These are phyloP conservation scores for Geoglossum glabrum DNA, from an alignment of 495 filamentous ascomycete genomes.

Conservation along the genomic window DNA sequence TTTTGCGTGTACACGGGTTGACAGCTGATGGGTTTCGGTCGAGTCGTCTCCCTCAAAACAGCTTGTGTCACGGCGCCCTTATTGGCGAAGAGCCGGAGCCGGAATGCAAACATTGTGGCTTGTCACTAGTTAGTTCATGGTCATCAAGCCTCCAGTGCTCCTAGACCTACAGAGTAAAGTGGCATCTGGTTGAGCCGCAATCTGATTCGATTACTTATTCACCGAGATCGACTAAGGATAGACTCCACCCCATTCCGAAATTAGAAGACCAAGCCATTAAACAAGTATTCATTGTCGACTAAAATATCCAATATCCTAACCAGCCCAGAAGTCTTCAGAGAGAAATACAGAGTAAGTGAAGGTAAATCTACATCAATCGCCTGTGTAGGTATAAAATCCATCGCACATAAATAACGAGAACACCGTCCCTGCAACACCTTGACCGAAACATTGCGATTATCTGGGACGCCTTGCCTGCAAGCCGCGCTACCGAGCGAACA, in stretches of 20 bases:
- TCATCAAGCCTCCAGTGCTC: too few relatives aligned
- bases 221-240: background rate
- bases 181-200: too few relatives aligned
- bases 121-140: too few relatives aligned
- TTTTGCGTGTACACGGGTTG: background rate
- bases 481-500: background rate
- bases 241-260: too few relatives aligned
- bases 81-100: background rate
- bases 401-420: background rate
- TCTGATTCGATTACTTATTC: background rate
- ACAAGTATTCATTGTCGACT: background rate
- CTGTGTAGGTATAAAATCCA: background rate
- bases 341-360: background rate
- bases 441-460: background rate
- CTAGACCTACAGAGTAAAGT: too few relatives aligned
- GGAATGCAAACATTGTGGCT: background rate
- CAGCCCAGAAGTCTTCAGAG: background rate
- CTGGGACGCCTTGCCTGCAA: background rate
- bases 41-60: background rate
- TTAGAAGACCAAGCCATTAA: background rate
- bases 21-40: background rate
- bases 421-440: conserved; percentile 1
- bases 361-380: background rate
- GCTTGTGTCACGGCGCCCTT: background rate
- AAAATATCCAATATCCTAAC: background rate